Percentiles rank a stretch among this genome's conserved stretches.
phyloP scores from a whole-genome alignment of 768 basidiomycete species.

The Pleurotus citrinopileatus region DNA sequence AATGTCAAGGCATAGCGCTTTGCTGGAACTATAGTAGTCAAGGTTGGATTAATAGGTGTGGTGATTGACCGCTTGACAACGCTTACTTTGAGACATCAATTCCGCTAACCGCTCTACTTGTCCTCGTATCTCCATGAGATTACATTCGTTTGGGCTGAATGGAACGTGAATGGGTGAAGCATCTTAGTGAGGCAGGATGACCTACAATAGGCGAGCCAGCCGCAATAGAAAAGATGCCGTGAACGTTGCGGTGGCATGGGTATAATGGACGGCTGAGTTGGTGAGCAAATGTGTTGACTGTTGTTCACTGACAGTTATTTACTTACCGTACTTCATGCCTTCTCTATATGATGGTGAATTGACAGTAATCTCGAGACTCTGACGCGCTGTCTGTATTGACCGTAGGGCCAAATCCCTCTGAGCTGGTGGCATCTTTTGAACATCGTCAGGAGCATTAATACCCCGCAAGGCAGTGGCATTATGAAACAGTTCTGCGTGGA shows the following conservation, averaged over 20 bases:
- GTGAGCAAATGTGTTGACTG: background rate
- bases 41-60: too few relatives aligned
- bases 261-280: constrained; percentile 75
- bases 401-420: constrained; percentile 79
- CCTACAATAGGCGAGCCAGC: constrained; percentile 84
- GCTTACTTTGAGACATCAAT: constrained; percentile 75
- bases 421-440: constrained; percentile 73
- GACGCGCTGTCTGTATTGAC: constrained; percentile 80
- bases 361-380: constrained; percentile 82
- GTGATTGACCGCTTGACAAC: background rate
- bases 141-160: constrained; percentile 79
- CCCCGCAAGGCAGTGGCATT: constrained; percentile 81
- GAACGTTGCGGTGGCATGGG: constrained; percentile 93
- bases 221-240: constrained; percentile 88
- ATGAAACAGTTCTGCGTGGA: constrained; percentile 85
- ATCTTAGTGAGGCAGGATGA: constrained; percentile 5
- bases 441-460: constrained; percentile 84
- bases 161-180: constrained; percentile 7
- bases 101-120: constrained; percentile 77
- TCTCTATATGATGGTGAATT: constrained; percentile 82
- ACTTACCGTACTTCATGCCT: constrained; percentile 86
- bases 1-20: constrained; percentile 90
- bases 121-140: constrained; percentile 67
- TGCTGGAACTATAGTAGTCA: constrained; percentile 78
- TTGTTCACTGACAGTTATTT: background rate